Base-by-base conservation (phyloP, 2,329 filamentous ascomycete genomes). In the Pestalotiopsis sp. region DNA sequence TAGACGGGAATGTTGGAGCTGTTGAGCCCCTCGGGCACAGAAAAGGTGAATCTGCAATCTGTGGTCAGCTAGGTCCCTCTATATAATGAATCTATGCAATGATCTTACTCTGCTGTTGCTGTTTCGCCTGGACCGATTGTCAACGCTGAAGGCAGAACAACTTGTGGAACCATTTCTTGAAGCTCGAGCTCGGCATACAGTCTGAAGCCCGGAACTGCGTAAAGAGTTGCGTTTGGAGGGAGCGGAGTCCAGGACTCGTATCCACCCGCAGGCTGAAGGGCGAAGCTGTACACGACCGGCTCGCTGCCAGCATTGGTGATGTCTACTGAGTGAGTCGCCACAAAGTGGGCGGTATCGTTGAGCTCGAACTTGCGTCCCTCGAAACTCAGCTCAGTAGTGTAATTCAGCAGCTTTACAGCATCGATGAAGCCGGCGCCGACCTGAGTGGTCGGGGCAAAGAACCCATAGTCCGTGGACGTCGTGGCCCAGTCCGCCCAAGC, bases 321-420 rank as follows among this genome's bases (percentile, higher is more conserved):
- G 31, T 78, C 77, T 61, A 83, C 80, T 38, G 76, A 74, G 41
- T 79, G 77, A 11, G 69, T 73, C 1, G 72, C 72, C 7, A 71
- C 69, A 67, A 83, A 80, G 71, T 83, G 73, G 27, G 77, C 76
- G 13, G 81, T 83, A 70, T 84, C 82, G 68, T 84, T 84, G 68
- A 83, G 80, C 60, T 79, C 77, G 69, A 84, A 81, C 59, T 77
- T 77, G 59, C 83, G 75, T 62, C 77, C 80, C n/a, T 76, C 77
- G 2, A 78, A 77, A 56, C 76, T 77, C 27, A 83, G 70, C 52
- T 77, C 69, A 4, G 78, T 80, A 2, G 73, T 78, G 68, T 77
- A 79, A 63, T 79, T 75, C n/a, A 81, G 73, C 11, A 78, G 74
- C 57, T 79, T 76, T 65, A 74, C 77, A 11, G 80, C 80, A 67